phyloP scores from a whole-genome alignment of 176 grass and related monocot genomes.

The Pontederia crassipes region DNA sequence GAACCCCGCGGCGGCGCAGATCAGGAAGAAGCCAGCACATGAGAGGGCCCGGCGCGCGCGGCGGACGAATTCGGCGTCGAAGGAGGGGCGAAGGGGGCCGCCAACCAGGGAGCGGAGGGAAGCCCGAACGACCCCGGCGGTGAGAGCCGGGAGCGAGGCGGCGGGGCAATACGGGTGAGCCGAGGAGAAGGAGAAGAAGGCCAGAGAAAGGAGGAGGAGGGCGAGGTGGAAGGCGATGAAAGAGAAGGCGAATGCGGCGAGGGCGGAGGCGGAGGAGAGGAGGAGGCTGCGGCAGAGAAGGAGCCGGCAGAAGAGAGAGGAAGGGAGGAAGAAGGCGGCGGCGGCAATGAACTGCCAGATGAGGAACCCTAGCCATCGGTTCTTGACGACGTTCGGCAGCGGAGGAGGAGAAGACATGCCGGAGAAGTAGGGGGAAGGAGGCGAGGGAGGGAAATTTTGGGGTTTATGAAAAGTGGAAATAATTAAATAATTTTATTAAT shows the following conservation, averaged over 20 bases:
- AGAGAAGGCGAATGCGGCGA: slow-evolving; percentile 29
- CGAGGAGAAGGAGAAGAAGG: not conserved
- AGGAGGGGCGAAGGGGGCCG: slow-evolving; percentile 19
- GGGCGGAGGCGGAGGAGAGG: slow-evolving; percentile 17
- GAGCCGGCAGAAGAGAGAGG: slow-evolving; percentile 20
- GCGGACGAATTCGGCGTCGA: slow-evolving; percentile 21
- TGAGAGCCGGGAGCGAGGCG: slow-evolving; percentile 21
- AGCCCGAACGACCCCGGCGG: slow-evolving; percentile 26
- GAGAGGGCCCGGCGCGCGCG: slow-evolving; percentile 23
- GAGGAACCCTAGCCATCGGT: slow-evolving; percentile 36
- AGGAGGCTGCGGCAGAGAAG: too few relatives aligned
- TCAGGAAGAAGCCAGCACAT: slow-evolving; percentile 19
- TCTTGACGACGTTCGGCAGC: slow-evolving; percentile 23
- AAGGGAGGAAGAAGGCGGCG: slow-evolving; percentile 25
- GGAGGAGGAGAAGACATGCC: slow-evolving; percentile 14
- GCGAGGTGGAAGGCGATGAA: slow-evolving; percentile 24
- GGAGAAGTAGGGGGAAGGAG: not conserved
- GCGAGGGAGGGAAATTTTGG: not conserved
- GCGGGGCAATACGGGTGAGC: slow-evolving; percentile 14
- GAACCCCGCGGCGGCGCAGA: slow-evolving; percentile 28
- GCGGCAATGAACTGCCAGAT: slow-evolving; percentile 38
- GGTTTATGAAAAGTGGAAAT: too few relatives aligned
- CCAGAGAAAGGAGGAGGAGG: not conserved
- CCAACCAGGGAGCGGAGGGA: slow-evolving; percentile 25
- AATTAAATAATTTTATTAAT: too few relatives aligned